A percentile compares a stretch with the other conserved stretches of the same genome.
phyloP scores from a whole-genome alignment of 1,284 basidiomycete species.

The Bondarzewia mesenterica region DNA sequence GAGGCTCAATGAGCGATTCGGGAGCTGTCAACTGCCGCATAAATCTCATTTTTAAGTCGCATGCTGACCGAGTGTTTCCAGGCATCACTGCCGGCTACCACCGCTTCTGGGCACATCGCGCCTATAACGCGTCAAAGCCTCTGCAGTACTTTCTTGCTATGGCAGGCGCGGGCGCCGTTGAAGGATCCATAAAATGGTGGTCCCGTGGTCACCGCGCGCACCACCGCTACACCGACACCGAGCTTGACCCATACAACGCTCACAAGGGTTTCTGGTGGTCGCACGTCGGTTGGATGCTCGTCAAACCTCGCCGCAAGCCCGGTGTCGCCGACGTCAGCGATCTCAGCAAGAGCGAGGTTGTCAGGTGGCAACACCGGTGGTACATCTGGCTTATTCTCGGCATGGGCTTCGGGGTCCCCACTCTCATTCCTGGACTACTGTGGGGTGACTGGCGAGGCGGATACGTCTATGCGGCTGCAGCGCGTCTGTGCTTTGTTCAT shows the following conservation, averaged over 20 bases:
- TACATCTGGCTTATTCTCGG: conserved; percentile 67
- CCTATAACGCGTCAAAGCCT: conserved; percentile 81
- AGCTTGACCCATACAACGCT: conserved; percentile 90
- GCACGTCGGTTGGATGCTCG: conserved; percentile 89
- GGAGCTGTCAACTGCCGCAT: too few species aligned
- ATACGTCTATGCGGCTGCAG: conserved; percentile 80
- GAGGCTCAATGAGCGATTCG: too few species aligned
- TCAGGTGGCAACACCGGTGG: conserved; percentile 84
- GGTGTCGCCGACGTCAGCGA: conserved; percentile 88
- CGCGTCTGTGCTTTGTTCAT: conserved; percentile 81
- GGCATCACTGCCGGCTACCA: conserved; percentile 67
- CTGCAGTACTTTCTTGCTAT: conserved; percentile 75
- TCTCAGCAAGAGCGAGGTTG: conserved; percentile 67
- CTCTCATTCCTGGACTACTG: conserved; percentile 64
- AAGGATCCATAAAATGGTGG: conserved; percentile 95
- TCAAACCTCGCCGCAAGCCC: conserved; percentile 83
- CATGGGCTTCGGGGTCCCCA: conserved; percentile 74
- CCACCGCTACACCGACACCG: conserved; percentile 93
- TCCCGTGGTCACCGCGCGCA: conserved; percentile 90
- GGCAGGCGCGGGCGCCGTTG: conserved; percentile 79
- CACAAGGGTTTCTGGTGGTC: conserved; percentile 76
- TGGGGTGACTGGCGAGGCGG: conserved; percentile 87
- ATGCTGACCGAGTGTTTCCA: conserved; percentile 6
- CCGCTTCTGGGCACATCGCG: conserved; percentile 86
- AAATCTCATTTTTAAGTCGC: neutral